Evolutionary conservation across 495 filamentous ascomycete species (phyloP), one percentile per base, ranked within the genome.

Genomic region (Neurospora tetraspora): DNA sequence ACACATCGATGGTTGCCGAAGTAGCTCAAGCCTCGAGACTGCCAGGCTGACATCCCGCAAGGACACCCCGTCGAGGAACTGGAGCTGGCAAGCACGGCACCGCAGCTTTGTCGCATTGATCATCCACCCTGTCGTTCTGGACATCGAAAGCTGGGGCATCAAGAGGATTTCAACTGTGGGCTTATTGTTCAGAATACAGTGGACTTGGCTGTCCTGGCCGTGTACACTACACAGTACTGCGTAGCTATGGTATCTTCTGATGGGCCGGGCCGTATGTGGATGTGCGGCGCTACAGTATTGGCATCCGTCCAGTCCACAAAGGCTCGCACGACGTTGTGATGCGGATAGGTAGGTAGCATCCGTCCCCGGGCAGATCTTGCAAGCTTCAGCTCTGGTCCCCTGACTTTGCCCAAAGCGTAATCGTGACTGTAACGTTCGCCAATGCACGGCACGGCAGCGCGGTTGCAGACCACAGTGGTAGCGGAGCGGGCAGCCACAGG

Each of bases 331-430:
- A 65, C 75, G 73, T 75, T 73, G 75, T 68, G 59, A 73, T 27
- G 69, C 71, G 23, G 75, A 61, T 65, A 71, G 42, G 47, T 31
- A 75, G 59, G 78, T 78, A 73, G 72, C 74, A 78, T 75, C 73
- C 71, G 75, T 61, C 68, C 70, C 40, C 73, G 76, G 73, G 75
- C 78, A 78, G 80, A 81, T 81, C 79, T 79, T 74, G 47, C 73
- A 73, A 75, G 77, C 74, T 75, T 73, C 72, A 73, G 72, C 69
- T 75, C 69, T 47, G 68, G 73, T 74, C 79, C 80, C 78, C 77
- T 80, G 79, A 80, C 78, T 81, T 79, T 73, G 40, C 80, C 80
- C 77, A 79, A 81, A 80, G 74, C 79, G 53, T 65, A 78, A 78
- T 78, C 78, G 77, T 74, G 74, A 77, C 77, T 82, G 80, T 73